These are phyloP conservation scores for Neofusicoccum parvum DNA, from an alignment of 2,329 filamentous ascomycete genomes.

Conservation along the genomic window DNA sequence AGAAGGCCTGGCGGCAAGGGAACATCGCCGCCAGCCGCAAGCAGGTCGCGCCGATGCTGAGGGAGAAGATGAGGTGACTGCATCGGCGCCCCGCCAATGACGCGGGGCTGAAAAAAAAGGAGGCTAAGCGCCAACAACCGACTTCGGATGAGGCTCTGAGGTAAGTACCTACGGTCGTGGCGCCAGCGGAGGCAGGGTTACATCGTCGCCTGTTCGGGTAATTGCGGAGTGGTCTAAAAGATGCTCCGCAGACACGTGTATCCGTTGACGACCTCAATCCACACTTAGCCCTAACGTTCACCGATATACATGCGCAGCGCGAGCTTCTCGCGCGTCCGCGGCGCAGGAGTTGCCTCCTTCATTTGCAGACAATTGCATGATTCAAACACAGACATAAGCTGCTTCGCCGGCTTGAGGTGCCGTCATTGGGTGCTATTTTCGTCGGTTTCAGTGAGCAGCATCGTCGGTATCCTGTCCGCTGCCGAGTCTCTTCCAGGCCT, in stretches of 20 bases:
- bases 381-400: slow-evolving; percentile 5
- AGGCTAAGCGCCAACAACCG: slow-evolving; percentile 12
- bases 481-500: neutral
- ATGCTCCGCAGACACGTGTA: slow-evolving; percentile 21
- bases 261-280: slow-evolving; percentile 20
- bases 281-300: slow-evolving; percentile 15
- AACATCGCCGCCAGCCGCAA: slow-evolving; percentile 63
- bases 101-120: slow-evolving; percentile 13
- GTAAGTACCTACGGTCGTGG: slow-evolving; percentile 10
- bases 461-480: slow-evolving; percentile 8
- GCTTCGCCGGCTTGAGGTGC: slow-evolving; percentile 1
- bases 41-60: slow-evolving; percentile 62
- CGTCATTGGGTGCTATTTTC: slow-evolving; percentile 14
- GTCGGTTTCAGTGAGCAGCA: slow-evolving; percentile 16
- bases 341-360: slow-evolving; percentile 3
- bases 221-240: slow-evolving; percentile 10
- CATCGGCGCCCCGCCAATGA: slow-evolving; percentile 4
- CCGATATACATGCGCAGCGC: slow-evolving; percentile 15
- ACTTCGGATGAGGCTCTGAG: slow-evolving; percentile 20
- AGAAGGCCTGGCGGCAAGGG: slow-evolving; percentile 68
- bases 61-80: slow-evolving; percentile 36
- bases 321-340: slow-evolving; percentile 1
- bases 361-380: slow-evolving; percentile 16
- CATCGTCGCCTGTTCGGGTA: slow-evolving; percentile 17
- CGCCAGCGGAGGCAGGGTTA: slow-evolving; percentile 18